These are phyloP conservation scores for Trametes maxima DNA, from an alignment of 768 basidiomycete genomes.

Conservation along the genomic window DNA sequence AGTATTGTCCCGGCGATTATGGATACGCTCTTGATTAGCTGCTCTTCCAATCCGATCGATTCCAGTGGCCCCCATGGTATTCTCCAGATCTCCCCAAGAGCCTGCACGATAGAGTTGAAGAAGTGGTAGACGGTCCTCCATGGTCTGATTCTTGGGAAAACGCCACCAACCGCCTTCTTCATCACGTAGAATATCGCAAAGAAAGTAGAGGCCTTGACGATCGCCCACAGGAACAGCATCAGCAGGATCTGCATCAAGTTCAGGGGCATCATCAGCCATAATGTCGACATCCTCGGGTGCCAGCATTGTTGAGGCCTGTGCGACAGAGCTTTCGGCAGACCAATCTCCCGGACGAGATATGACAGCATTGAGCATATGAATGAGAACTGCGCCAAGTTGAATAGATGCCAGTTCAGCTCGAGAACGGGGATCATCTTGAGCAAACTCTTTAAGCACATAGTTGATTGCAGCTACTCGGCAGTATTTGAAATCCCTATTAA, in stretches of 20 bases:
- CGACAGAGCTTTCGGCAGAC: background rate
- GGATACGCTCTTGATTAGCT: background rate
- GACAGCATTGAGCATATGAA: constrained; percentile 2
- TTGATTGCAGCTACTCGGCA: background rate
- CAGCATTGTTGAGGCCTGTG: background rate
- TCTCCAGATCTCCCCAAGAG: background rate
- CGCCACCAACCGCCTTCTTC: background rate
- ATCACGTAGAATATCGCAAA: background rate
- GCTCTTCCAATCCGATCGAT: background rate
- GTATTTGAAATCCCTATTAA: background rate
- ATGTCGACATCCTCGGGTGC: background rate
- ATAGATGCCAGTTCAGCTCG: background rate
- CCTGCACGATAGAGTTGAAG: background rate
- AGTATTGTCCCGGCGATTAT: background rate
- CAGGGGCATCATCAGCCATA: background rate
- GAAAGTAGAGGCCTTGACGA: background rate
- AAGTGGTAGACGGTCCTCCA: background rate
- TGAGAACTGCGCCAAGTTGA: background rate
- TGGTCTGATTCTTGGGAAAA: background rate
- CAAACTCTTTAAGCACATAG: background rate
- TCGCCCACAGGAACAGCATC: background rate
- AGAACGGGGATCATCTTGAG: background rate
- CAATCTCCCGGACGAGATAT: background rate
- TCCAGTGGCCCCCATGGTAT: background rate
- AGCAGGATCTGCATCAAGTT: background rate